Evolutionary conservation across 2,329 filamentous ascomycete genomes (phyloP), one percentile per base, ranked within the genome.

Genomic region (Apiospora rasikravindrae): DNA sequence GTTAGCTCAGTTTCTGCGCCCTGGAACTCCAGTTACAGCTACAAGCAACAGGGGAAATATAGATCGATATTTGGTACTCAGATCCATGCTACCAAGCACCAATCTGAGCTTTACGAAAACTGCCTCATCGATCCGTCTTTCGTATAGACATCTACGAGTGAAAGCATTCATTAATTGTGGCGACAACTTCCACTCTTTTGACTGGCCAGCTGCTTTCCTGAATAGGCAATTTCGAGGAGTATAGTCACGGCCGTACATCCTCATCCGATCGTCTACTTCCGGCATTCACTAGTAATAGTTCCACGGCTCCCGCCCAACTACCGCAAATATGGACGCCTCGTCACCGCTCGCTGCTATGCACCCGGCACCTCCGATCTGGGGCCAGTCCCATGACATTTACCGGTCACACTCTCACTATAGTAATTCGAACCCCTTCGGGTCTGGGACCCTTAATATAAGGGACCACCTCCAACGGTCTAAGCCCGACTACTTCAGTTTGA

Each of bases 281-380:
- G 66, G 22, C 66, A 68, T 68, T 45, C 66, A 45, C 66, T 68
- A 68, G 40, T 68, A 68, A 44, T 68, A 68, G 40, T 16, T 19
- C 40, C 66, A 33, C 7, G 33, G 57, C 57, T 40, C 22, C 11
- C 45, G 22, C 68, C 10, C 49, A 26, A 29, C 47, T 69, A 51
- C 71, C 71, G 67, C 76, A 77, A 85, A 69, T 80, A 98, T 98
- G 94, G 95, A 98, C 84, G 92, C 93, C 76, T 98, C 96, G 64
- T 98, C 96, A 78, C 96, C 96, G 67, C 86, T 98, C 81, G 96
- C 96, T 83, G 95, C 96, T 72, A 93, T 98, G 92, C 94, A 95
- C 86, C 94, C 92, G 87, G 89, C 84, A 84, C 88, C 83, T 86
- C 85, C 91, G 77, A 82, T 87, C 79, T 90, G 95, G 89, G 91